phyloP scores from a whole-genome alignment of 139 green algal genomes.

The Yamagishiella unicocca region DNA sequence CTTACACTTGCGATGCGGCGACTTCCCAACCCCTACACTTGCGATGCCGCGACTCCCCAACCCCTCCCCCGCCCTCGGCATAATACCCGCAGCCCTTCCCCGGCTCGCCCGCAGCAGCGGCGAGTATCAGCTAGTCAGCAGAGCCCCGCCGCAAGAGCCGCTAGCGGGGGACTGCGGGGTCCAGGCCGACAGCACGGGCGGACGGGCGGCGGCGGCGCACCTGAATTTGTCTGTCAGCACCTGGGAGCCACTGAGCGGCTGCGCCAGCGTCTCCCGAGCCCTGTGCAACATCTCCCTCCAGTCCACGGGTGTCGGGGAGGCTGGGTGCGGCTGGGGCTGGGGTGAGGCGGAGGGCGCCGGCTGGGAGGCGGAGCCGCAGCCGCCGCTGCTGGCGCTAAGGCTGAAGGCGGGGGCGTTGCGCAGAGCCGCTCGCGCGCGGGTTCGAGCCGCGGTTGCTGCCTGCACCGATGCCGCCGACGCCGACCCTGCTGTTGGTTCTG shows the following conservation, averaged over 20 bases:
- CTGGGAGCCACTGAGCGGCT: not conserved
- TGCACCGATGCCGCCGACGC: not conserved
- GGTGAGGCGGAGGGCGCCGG: not conserved
- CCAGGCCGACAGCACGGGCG: too few species aligned
- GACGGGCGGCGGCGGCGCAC: conserved; percentile 47
- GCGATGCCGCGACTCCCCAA: too few species aligned
- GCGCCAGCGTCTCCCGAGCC: conserved; percentile 7
- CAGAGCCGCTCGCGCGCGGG: not conserved
- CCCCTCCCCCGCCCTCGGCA: too few species aligned
- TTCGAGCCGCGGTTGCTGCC: not conserved
- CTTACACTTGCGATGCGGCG: too few species aligned
- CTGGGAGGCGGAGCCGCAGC: not conserved
- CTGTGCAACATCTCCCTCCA: conserved; percentile 68
- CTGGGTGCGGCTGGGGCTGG: conserved; percentile 10
- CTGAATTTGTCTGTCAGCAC: conserved; percentile 80
- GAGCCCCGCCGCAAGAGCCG: too few species aligned
- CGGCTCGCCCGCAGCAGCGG: too few species aligned
- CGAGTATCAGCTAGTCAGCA: too few species aligned
- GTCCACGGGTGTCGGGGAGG: conserved; percentile 49
- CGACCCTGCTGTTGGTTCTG: too few species aligned
- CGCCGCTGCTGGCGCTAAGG: not conserved
- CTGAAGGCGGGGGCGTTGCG: not conserved
- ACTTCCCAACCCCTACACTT: too few species aligned
- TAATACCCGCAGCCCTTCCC: too few species aligned
- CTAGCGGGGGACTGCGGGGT: too few species aligned